Evolutionary conservation across 768 basidiomycete species (phyloP).

Genomic region (Lactarius pseudohatsudake): DNA sequence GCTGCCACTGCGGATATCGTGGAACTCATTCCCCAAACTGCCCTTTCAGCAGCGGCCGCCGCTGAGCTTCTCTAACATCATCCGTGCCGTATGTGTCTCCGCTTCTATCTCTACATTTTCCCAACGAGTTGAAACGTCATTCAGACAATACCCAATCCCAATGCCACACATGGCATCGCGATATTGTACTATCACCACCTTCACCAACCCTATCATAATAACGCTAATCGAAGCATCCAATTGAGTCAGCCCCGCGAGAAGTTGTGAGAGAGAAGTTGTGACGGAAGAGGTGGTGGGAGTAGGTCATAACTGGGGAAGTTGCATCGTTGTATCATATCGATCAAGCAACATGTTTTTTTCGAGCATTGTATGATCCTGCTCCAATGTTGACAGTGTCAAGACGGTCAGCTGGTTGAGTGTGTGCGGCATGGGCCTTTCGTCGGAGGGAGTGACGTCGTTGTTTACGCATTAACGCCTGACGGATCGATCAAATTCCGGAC

Average conservation of each 20-base stretch:
- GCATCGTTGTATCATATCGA: constrained; percentile 24
- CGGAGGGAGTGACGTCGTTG: constrained; percentile 19
- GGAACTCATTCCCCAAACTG: constrained; percentile 53
- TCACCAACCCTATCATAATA: constrained; percentile 16
- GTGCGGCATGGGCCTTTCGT: no score
- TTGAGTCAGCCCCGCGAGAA: constrained; percentile 7
- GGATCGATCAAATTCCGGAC: constrained; percentile 19
- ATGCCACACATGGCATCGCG: constrained; percentile 17
- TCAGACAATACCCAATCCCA: constrained; percentile 5
- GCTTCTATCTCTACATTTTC: not conserved
- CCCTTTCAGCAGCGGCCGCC: constrained; percentile 48
- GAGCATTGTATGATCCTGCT: constrained; percentile 1
- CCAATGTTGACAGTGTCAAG: not conserved
- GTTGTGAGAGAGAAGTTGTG: not conserved
- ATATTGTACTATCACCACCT: constrained; percentile 28
- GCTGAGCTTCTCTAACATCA: constrained; percentile 33
- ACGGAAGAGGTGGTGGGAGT: constrained; percentile 1
- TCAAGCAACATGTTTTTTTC: constrained; percentile 18
- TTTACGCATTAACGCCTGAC: constrained; percentile 2
- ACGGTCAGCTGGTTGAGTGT: not conserved
- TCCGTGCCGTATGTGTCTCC: constrained; percentile 7
- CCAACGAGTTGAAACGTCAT: not conserved
- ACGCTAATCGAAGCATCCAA: constrained; percentile 15
- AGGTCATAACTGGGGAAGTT: constrained; percentile 1
- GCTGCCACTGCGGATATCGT: constrained; percentile 70